phyloP scores from a whole-genome alignment of 164 flowering plant species.

The Protea cynaroides region DNA sequence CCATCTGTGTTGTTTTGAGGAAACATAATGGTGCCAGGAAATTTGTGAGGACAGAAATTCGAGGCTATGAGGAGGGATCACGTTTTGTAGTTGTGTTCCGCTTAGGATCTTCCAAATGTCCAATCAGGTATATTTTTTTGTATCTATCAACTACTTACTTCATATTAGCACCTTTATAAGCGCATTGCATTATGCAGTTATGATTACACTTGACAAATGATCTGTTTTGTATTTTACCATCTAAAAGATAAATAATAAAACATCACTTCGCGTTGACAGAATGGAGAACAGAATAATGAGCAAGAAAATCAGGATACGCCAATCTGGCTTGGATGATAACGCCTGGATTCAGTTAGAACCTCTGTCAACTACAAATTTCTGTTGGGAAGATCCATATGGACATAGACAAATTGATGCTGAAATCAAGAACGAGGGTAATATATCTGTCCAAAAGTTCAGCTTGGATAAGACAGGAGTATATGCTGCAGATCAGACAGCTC shows the following conservation, averaged over 20 bases:
- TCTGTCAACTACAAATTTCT: slow-evolving; percentile 68
- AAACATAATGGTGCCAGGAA: slow-evolving; percentile 41
- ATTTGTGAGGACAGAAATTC: slow-evolving; percentile 71
- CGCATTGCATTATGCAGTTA: neutral
- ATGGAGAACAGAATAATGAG: slow-evolving; percentile 72
- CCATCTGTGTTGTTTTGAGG: slow-evolving; percentile 57
- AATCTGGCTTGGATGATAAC: slow-evolving; percentile 78
- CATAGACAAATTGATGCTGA: slow-evolving; percentile 54
- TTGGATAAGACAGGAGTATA: slow-evolving; percentile 37
- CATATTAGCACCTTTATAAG: neutral
- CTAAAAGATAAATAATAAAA: too few relatives aligned
- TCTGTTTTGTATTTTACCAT: neutral
- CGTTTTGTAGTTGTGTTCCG: slow-evolving; percentile 90
- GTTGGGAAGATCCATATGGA: slow-evolving; percentile 97
- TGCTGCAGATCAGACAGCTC: slow-evolving; percentile 24
- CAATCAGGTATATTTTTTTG: slow-evolving; percentile 54
- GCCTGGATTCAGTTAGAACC: slow-evolving; percentile 59
- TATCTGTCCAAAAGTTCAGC: slow-evolving; percentile 34
- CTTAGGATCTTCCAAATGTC: slow-evolving; percentile 67
- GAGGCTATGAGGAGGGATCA: slow-evolving; percentile 98
- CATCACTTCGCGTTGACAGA: slow-evolving; percentile 30
- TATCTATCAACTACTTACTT: neutral
- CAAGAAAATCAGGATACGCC: slow-evolving; percentile 58
- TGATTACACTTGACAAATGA: slow-evolving; percentile 1
- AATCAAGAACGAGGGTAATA: slow-evolving; percentile 26